Percentiles rank a stretch among this genome's conserved stretches.
phyloP scores from a whole-genome alignment of 2,329 filamentous ascomycete genomes.

The Trichoderma asperellum region DNA sequence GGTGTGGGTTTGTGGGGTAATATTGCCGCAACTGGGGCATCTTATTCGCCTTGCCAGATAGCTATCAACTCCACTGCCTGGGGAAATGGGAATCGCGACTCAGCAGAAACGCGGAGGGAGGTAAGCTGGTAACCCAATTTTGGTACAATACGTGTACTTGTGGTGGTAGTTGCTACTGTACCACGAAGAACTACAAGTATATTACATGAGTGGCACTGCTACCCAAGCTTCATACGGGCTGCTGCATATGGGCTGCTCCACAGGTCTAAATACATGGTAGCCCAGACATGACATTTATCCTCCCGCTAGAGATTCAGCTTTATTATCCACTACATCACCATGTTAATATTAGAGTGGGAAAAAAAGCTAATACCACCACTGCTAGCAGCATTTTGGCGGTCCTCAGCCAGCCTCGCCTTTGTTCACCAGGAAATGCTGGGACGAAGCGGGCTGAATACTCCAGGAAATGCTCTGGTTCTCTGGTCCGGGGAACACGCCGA shows the following conservation, averaged over 20 bases:
- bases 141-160: conserved; percentile 11
- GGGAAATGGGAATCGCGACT: conserved; percentile 10
- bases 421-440: neutral
- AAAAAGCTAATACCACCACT: neutral
- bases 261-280: neutral
- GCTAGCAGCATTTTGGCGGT: neutral
- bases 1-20: conserved; percentile 25
- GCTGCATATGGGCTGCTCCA: neutral
- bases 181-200: neutral
- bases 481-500: conserved; percentile 2
- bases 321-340: neutral
- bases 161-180: neutral
- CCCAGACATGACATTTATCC: neutral
- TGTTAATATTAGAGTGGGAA: neutral
- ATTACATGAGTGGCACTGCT: neutral
- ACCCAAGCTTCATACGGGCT: neutral
- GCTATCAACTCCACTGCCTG: neutral
- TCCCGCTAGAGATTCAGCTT: neutral
- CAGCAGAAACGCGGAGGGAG: neutral
- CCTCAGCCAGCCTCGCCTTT: neutral
- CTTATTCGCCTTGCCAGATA: conserved; percentile 15
- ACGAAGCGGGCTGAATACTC: neutral
- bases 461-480: neutral
- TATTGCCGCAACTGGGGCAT: conserved; percentile 17
- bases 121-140: neutral